A percentile compares a stretch with the other conserved stretches of the same genome.
phyloP scores from a whole-genome alignment of 1,139 yeast genomes.

The Diutina pseudorugosa region DNA sequence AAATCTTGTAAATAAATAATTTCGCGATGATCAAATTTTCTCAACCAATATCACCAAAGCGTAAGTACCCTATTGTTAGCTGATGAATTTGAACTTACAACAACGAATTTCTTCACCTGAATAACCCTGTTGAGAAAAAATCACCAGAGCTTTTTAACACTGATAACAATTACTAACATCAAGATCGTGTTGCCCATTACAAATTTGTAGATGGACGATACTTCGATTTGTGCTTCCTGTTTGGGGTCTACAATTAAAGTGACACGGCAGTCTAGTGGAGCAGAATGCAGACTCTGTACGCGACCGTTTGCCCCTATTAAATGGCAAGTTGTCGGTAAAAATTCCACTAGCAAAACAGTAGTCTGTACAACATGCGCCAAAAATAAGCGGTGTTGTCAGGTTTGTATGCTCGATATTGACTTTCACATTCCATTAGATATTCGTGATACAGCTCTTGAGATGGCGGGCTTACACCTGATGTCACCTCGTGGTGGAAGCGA shows the following conservation, averaged over 20 bases:
- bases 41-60: background rate
- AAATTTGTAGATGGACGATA: background rate
- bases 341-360: conserved; percentile 33
- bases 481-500: conserved; percentile 6
- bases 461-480: conserved; percentile 45
- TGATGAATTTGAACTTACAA: conserved; percentile 1
- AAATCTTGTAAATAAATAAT: background rate
- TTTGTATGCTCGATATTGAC: conserved; percentile 72
- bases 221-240: conserved; percentile 50
- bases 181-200: background rate
- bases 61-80: conserved; percentile 2
- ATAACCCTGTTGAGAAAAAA: conserved; percentile 39
- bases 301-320: conserved; percentile 73
- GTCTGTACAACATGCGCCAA: conserved; percentile 73
- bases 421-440: conserved; percentile 70
- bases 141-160: conserved; percentile 65
- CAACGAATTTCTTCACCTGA: conserved; percentile 61
- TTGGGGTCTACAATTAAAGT: conserved; percentile 54
- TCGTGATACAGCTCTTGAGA: conserved; percentile 69
- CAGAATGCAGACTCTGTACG: conserved; percentile 69
- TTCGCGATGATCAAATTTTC: background rate
- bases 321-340: conserved; percentile 40
- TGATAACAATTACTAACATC: conserved; percentile 17
- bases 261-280: conserved; percentile 64
- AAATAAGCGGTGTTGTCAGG: conserved; percentile 74